phyloP scores from a whole-genome alignment of 2,329 filamentous ascomycete species.

The Daldinia eschscholtzii region DNA sequence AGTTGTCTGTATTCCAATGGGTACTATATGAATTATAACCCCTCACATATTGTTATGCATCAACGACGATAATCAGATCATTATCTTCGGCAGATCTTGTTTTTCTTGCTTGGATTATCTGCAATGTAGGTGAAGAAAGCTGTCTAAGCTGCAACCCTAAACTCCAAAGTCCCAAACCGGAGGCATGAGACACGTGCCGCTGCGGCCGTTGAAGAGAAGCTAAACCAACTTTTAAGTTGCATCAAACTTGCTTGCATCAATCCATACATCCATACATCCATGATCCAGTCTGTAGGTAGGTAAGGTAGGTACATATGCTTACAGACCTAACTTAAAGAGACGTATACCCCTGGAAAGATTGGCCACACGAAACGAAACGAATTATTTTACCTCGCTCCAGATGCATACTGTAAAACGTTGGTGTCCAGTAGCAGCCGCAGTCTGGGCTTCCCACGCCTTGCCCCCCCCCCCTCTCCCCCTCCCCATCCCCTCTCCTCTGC shows the following conservation, averaged over 20 bases:
- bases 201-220: not conserved
- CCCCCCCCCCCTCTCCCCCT: too few relatives aligned
- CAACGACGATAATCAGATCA: conserved; percentile 39
- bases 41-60: conserved; percentile 23
- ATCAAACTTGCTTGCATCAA: not conserved
- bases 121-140: not conserved
- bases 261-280: not conserved
- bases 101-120: conserved; percentile 7
- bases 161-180: conserved; percentile 14
- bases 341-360: not conserved
- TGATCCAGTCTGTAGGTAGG: not conserved
- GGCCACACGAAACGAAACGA: conserved; percentile 40
- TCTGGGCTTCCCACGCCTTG: not conserved
- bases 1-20: not conserved
- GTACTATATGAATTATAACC: conserved; percentile 2
- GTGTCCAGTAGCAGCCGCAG: conserved; percentile 10
- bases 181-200: conserved; percentile 25
- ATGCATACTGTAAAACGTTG: conserved; percentile 25
- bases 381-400: conserved; percentile 18
- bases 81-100: conserved; percentile 21
- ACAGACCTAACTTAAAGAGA: too few relatives aligned
- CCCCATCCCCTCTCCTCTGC: conserved; percentile 4
- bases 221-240: not conserved
- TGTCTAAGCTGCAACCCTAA: conserved; percentile 3
- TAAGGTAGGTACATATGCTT: not conserved